A percentile compares a stretch with the other conserved stretches of the same genome.
These are phyloP conservation scores for Buddleja alternifolia DNA, from an alignment of 257 asterid genomes.

Conservation along the genomic window DNA sequence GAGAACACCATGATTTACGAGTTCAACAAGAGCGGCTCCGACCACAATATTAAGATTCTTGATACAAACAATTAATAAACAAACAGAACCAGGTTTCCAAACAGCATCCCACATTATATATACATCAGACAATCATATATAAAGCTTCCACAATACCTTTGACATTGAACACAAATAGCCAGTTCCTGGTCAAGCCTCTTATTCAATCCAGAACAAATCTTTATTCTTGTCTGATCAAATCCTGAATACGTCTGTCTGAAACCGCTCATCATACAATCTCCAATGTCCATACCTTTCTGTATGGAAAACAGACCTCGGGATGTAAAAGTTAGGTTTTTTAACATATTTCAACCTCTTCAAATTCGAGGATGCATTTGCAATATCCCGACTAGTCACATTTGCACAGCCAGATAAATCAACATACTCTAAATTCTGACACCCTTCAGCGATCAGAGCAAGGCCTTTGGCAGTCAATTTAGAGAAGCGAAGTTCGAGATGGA, in stretches of 20 bases:
- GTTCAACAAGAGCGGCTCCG: not conserved
- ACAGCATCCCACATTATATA: constrained; percentile 7
- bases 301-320: constrained; percentile 61
- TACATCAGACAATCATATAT: constrained; percentile 23
- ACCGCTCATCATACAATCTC: constrained; percentile 80
- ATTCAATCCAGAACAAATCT: not conserved
- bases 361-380: constrained; percentile 48
- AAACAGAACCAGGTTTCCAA: constrained; percentile 18
- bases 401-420: constrained; percentile 77
- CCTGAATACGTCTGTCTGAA: constrained; percentile 76
- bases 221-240: constrained; percentile 46
- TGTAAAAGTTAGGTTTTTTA: constrained; percentile 70
- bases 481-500: constrained; percentile 71
- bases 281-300: constrained; percentile 83
- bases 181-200: not conserved
- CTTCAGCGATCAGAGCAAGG: constrained; percentile 62
- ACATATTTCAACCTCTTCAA: constrained; percentile 63
- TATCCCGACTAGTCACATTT: constrained; percentile 65
- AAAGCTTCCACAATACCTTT: constrained; percentile 3
- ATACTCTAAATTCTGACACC: constrained; percentile 65
- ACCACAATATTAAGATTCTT: not conserved
- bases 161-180: not conserved
- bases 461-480: constrained; percentile 70
- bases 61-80: constrained; percentile 15
- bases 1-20: not conserved